Base-by-base conservation (phyloP, 371 early-diverging fungal species). In the Mortierella sp. region DNA sequence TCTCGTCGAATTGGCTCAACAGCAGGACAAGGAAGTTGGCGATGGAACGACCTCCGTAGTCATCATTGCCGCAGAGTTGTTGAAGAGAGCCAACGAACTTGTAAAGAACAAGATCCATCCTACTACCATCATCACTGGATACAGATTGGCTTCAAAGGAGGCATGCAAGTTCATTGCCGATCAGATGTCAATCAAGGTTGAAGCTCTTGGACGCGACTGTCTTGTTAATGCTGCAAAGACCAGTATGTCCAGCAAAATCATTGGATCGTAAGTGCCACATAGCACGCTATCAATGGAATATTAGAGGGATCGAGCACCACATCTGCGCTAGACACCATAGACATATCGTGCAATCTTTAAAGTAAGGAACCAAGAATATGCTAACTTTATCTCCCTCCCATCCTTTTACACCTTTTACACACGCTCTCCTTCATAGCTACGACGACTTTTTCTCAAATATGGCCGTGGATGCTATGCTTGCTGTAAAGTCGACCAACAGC, bases 1-100 rank as follows among this genome's bases (percentile, higher is more conserved):
- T 16, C 88, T 99, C 16, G 99, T 99, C 26, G 99, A 99, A 87
- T 91, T 99, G 43, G 99, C 99, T 62, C 96, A 97, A 69, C 97
- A 98, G 78, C 99, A 99, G 90, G 99, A 99, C 86, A 96, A 96
- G 77, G 99, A 99, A 88, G 99, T 99, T 9, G 99, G 99, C 24
- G 99, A 99, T 84, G 99, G 99, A 49, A 99, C 99, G 28, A 99
- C 99, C 1, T 96, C 97, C 40, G 99, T 99, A n/a, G 99, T 99
- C 54, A 93, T 99, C 62, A 94, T 99, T 73, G 99, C 99, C 18
- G 96, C 98, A 58, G 98, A 97, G 85, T 90, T 99, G 63, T 92
- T 99, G 80, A 93, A 95, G 75, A 92, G 98, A 71, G 99, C 99
- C 77, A 96, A 97, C 79, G 97, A 97, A 68, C 88, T 99, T 64